These are phyloP conservation scores for Trichosporon asahii DNA, from an alignment of 1,284 basidiomycete species.

Conservation along the genomic window DNA sequence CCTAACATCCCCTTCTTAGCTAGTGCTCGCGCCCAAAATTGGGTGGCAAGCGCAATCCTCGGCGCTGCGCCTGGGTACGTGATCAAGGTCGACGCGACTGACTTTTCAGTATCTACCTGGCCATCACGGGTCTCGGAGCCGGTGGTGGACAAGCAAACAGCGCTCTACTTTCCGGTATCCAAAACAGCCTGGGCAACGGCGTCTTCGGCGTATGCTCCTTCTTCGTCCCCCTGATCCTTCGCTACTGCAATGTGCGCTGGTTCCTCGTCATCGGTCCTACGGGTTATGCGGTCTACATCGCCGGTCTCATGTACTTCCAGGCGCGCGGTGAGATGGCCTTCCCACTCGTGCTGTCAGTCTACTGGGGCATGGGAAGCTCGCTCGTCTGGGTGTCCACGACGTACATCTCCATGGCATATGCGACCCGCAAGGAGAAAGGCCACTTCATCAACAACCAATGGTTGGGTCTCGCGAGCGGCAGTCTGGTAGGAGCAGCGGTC, in stretches of 20 bases:
- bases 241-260: slow-evolving; percentile 8
- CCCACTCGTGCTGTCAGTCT: slow-evolving; percentile 1
- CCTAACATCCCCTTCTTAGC: slow-evolving; percentile 2
- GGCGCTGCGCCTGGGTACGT: background rate
- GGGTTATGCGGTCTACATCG: slow-evolving; percentile 10
- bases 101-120: slow-evolving; percentile 4
- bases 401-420: slow-evolving; percentile 12
- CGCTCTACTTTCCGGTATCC: background rate
- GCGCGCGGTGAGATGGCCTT: slow-evolving; percentile 7
- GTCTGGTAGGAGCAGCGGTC: background rate
- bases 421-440: background rate
- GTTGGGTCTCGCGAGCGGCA: slow-evolving; percentile 4
- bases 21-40: slow-evolving; percentile 3
- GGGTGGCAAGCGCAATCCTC: slow-evolving; percentile 5
- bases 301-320: slow-evolving; percentile 13
- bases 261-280: slow-evolving; percentile 9
- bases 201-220: slow-evolving; percentile 10
- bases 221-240: slow-evolving; percentile 1
- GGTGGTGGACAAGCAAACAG: slow-evolving; percentile 6
- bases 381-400: slow-evolving; percentile 6
- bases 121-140: slow-evolving; percentile 3
- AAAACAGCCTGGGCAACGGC: slow-evolving; percentile 11
- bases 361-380: background rate
- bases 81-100: background rate
- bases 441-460: slow-evolving; percentile 13